Evolutionary conservation across 2,329 filamentous ascomycete species (phyloP).

Genomic region (Alternaria triticimaculans): DNA sequence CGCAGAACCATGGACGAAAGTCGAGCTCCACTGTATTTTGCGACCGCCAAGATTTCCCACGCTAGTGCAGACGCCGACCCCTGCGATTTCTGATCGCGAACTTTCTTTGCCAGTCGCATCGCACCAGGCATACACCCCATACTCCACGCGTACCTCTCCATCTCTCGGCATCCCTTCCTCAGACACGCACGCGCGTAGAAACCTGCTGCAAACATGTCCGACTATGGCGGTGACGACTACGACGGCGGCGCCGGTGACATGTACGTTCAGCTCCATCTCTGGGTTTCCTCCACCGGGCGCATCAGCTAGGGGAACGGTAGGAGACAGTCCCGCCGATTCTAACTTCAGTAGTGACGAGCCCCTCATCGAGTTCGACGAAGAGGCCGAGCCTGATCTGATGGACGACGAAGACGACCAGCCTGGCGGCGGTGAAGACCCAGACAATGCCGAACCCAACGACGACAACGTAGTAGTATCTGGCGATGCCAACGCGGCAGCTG

Average conservation of each 20-base stretch:
- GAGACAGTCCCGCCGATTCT: slow-evolving; percentile 13
- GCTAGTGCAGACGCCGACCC: slow-evolving; percentile 22
- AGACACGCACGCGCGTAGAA: neutral
- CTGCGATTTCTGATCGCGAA: slow-evolving; percentile 24
- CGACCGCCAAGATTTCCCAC: slow-evolving; percentile 26
- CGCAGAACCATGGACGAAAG: slow-evolving; percentile 6
- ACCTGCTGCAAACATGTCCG: slow-evolving; percentile 49
- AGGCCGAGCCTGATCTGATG: slow-evolving; percentile 70
- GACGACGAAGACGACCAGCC: slow-evolving; percentile 65
- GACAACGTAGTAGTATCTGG: slow-evolving; percentile 57
- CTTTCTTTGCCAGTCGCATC: slow-evolving; percentile 20
- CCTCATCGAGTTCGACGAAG: slow-evolving; percentile 60
- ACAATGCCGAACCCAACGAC: slow-evolving; percentile 39
- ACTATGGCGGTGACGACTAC: slow-evolving; percentile 54
- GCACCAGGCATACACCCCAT: slow-evolving; percentile 13
- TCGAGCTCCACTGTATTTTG: slow-evolving; percentile 27
- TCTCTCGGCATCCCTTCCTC: neutral
- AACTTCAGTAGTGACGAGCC: slow-evolving; percentile 46
- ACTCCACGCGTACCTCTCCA: slow-evolving; percentile 1
- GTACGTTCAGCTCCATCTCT: slow-evolving; percentile 28
- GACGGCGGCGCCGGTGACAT: slow-evolving; percentile 38
- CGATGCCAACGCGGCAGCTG: slow-evolving; percentile 59
- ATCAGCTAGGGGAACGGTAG: neutral
- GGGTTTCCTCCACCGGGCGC: slow-evolving; percentile 7
- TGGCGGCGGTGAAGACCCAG: slow-evolving; percentile 43